Evolutionary conservation across 2,329 filamentous ascomycete species (phyloP).

Genomic region (Ophiostoma angusticollis): DNA sequence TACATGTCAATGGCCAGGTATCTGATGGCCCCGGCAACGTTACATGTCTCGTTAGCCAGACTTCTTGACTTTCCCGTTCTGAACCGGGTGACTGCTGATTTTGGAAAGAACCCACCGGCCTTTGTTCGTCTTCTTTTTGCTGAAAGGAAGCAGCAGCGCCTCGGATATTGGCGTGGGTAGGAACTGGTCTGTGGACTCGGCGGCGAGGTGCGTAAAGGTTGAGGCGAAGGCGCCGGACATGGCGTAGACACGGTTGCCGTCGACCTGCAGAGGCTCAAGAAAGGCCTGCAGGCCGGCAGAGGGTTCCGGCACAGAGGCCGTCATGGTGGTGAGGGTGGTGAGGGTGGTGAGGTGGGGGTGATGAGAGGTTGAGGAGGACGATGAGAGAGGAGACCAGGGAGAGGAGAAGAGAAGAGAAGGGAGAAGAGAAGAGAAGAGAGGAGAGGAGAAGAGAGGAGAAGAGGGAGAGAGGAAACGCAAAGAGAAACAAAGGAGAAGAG

Average conservation of each 20-base stretch:
- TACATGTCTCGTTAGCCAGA: slow-evolving; percentile 2
- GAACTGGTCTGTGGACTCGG: slow-evolving; percentile 42
- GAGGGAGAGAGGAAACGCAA: not conserved
- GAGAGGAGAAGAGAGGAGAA: not conserved
- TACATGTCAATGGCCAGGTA: slow-evolving; percentile 55
- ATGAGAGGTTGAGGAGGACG: not conserved
- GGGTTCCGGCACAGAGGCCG: not conserved
- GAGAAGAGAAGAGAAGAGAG: not conserved
- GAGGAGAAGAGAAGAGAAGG: not conserved
- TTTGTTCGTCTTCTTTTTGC: slow-evolving; percentile 23
- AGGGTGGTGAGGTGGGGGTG: not conserved
- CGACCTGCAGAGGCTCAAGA: slow-evolving; percentile 36
- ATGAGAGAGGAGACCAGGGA: not conserved
- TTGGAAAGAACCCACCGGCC: slow-evolving; percentile 44
- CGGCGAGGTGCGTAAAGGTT: slow-evolving; percentile 38
- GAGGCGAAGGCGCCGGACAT: slow-evolving; percentile 35
- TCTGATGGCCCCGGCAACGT: slow-evolving; percentile 23
- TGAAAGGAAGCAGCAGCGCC: slow-evolving; percentile 38
- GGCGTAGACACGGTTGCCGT: slow-evolving; percentile 30
- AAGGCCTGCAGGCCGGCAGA: slow-evolving; percentile 27
- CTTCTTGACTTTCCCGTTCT: too few relatives aligned
- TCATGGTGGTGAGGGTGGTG: not conserved
- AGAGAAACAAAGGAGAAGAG: not conserved
- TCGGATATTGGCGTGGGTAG: slow-evolving; percentile 49
- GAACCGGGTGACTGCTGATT: too few relatives aligned